A percentile compares a stretch with the other conserved stretches of the same genome.
Evolutionary conservation across 2,329 filamentous ascomycete species (phyloP).

Genomic region (Ophiosphaerella narmari): DNA sequence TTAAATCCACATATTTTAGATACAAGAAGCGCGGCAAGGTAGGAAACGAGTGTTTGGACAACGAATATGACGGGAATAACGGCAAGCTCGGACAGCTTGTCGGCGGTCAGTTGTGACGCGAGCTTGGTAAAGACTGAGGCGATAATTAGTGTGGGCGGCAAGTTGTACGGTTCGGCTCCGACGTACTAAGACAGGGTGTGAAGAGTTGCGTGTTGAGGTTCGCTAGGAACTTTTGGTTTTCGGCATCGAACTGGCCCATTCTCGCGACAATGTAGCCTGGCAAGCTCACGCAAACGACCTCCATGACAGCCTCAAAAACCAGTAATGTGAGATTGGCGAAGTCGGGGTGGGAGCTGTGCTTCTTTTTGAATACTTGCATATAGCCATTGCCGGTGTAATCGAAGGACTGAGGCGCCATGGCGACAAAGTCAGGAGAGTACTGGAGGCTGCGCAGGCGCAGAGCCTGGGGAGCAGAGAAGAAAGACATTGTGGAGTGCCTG

Average conservation of each 20-base stretch:
- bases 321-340: constrained; percentile 74
- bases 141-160: constrained; percentile 9
- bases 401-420: constrained; percentile 42
- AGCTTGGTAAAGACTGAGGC: constrained; percentile 89
- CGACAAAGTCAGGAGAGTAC: constrained; percentile 29
- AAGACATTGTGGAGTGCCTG: constrained; percentile 30
- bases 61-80: constrained; percentile 96
- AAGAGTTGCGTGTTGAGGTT: constrained; percentile 97
- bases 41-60: constrained; percentile 86
- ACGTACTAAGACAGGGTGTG: constrained; percentile 88
- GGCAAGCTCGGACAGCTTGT: constrained; percentile 85
- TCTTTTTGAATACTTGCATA: constrained; percentile 39
- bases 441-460: constrained; percentile 43
- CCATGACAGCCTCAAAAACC: constrained; percentile 92
- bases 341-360: constrained; percentile 62
- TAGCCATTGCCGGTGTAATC: constrained; percentile 35
- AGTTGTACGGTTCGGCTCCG: too few relatives aligned
- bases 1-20: constrained; percentile 78
- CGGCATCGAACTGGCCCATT: constrained; percentile 90
- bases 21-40: constrained; percentile 71
- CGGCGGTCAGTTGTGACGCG: constrained; percentile 88
- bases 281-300: constrained; percentile 92
- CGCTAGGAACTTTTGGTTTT: constrained; percentile 94
- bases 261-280: constrained; percentile 92
- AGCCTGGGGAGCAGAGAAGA: constrained; percentile 39